phyloP scores from a whole-genome alignment of 1,139 yeast genomes.

The Keqinozyma sinolaborantium region DNA sequence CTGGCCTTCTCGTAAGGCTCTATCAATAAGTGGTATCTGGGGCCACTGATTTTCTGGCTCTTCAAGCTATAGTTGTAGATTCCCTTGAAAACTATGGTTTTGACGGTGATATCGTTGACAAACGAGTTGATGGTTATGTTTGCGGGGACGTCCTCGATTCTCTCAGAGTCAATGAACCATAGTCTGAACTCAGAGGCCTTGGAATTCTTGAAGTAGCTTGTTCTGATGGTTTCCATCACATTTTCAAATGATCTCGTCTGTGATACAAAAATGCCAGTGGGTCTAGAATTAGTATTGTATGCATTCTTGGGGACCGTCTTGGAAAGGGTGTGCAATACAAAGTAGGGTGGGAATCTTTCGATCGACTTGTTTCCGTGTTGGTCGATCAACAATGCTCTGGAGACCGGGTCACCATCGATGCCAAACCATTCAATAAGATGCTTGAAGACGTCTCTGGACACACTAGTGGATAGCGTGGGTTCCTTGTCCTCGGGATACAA shows the following conservation, averaged over 20 bases:
- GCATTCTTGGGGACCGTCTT: slow-evolving; percentile 11
- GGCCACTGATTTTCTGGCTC: slow-evolving; percentile 27
- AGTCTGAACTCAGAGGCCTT: slow-evolving; percentile 22
- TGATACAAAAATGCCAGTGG: slow-evolving; percentile 21
- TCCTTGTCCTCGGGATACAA: slow-evolving; percentile 28
- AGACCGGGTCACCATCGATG: slow-evolving; percentile 38
- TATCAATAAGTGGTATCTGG: slow-evolving; percentile 29
- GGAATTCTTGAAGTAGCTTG: slow-evolving; percentile 15
- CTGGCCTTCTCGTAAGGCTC: slow-evolving; percentile 24
- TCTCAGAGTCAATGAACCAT: slow-evolving; percentile 35
- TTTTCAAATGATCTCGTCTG: slow-evolving; percentile 32
- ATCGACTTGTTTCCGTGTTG: slow-evolving; percentile 37
- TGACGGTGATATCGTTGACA: slow-evolving; percentile 26
- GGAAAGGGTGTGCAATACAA: slow-evolving; percentile 49
- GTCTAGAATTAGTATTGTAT: slow-evolving; percentile 6
- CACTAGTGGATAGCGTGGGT: slow-evolving; percentile 23
- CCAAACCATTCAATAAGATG: slow-evolving; percentile 56
- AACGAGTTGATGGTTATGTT: slow-evolving; percentile 24
- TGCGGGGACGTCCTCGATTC: slow-evolving; percentile 20
- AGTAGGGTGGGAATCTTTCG: slow-evolving; percentile 52
- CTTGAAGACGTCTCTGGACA: slow-evolving; percentile 42
- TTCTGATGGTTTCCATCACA: slow-evolving; percentile 23
- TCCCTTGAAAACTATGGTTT: slow-evolving; percentile 25
- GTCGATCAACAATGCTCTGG: slow-evolving; percentile 41
- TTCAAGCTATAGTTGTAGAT: slow-evolving; percentile 22